A percentile compares a stretch with the other conserved stretches of the same genome.
Conservation (phyloP, 352 stramenopile genomes). For the Phytophthora kernoviae region DNA sequence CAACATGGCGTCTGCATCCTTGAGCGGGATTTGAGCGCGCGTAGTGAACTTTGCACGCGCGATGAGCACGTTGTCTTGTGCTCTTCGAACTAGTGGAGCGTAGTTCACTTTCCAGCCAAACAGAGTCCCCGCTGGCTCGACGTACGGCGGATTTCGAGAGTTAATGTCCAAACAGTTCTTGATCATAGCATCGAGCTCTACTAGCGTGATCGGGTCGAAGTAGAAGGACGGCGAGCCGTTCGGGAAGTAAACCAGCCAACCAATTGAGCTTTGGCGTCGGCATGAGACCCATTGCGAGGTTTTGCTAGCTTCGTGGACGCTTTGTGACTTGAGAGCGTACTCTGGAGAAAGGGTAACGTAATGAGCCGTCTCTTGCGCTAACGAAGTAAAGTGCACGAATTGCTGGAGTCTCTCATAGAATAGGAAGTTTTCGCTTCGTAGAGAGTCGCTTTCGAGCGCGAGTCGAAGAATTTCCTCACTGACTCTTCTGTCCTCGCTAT, state of each 20-base stretch:
- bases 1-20: neutral
- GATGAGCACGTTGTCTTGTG: neutral
- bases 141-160: neutral
- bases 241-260: constrained; percentile 12
- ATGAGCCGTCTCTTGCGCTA: neutral
- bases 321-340: neutral
- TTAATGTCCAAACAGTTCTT: constrained; percentile 4
- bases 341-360: neutral
- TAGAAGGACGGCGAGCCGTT: constrained; percentile 23
- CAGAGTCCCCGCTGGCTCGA: neutral
- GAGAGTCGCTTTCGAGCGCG: neutral
- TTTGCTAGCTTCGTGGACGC: neutral
- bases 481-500: neutral
- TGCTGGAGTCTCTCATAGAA: neutral
- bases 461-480: neutral
- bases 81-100: neutral
- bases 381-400: neutral
- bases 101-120: neutral
- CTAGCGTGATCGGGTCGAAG: constrained; percentile 21
- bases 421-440: neutral
- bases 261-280: neutral
- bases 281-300: neutral
- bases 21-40: neutral
- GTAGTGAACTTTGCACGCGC: neutral
- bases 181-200: constrained; percentile 15